These are phyloP conservation scores for Tetrahymena elliotti DNA, from an alignment of 73 alveolate species.

Conservation along the genomic window DNA sequence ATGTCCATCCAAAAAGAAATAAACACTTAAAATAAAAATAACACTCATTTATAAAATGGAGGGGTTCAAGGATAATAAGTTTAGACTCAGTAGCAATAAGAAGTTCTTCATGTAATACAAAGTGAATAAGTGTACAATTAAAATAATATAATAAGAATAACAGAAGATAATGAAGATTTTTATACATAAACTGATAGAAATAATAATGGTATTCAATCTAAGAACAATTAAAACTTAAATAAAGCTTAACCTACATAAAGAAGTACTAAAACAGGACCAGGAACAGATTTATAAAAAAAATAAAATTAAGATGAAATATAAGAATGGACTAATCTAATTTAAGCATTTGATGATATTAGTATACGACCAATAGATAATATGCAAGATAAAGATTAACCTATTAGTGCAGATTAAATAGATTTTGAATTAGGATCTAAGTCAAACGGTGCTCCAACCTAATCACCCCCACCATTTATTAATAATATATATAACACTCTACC, in stretches of 20 bases:
- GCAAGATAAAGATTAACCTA: background rate
- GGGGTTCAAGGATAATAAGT: background rate
- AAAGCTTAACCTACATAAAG: background rate
- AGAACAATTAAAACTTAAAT: background rate
- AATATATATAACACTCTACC: background rate
- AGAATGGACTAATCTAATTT: background rate
- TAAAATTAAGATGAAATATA: background rate
- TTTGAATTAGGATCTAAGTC: background rate
- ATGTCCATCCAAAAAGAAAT: background rate
- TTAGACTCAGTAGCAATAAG: background rate
- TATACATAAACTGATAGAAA: background rate
- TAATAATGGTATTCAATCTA: background rate
- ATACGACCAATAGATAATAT: background rate
- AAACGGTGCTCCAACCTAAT: background rate
- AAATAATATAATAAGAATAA: background rate
- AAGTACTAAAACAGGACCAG: background rate
- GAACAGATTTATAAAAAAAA: background rate
- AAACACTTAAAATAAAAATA: background rate
- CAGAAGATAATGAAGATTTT: background rate
- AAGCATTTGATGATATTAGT: background rate
- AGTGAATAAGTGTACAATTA: background rate
- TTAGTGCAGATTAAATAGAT: background rate
- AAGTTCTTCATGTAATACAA: background rate
- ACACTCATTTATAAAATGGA: background rate
- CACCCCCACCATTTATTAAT: background rate